Conservation (phyloP, 2,329 filamentous ascomycete species). For the Paramyrothecium roridum region DNA sequence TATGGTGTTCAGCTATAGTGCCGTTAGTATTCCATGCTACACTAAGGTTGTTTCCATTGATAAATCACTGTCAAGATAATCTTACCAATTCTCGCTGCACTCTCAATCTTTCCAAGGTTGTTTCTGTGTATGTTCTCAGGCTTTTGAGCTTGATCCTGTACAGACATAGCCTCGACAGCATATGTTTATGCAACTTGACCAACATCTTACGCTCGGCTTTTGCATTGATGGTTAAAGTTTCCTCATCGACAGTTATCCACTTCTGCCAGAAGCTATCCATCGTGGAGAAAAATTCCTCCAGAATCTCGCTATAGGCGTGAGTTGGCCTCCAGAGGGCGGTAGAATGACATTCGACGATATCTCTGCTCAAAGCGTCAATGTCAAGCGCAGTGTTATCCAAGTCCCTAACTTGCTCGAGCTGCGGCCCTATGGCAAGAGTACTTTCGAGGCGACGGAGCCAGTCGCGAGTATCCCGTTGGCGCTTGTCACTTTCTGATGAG, state of each 20-base stretch:
- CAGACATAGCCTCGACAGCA: conserved; percentile 54
- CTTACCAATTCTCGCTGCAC: conserved; percentile 60
- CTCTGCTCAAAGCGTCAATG: conserved; percentile 57
- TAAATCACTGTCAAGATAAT: neutral
- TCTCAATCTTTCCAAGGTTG: conserved; percentile 56
- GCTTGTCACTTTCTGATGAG: conserved; percentile 52
- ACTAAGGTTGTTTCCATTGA: neutral
- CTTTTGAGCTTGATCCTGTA: conserved; percentile 59
- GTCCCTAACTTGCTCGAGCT: conserved; percentile 54
- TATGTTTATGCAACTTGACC: conserved; percentile 47
- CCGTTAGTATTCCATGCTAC: conserved; percentile 5
- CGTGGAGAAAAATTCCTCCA: conserved; percentile 43
- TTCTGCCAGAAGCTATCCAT: conserved; percentile 40
- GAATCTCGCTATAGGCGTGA: conserved; percentile 55
- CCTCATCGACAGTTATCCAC: conserved; percentile 13
- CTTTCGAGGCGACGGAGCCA: conserved; percentile 61
- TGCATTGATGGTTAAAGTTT: conserved; percentile 16
- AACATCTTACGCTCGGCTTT: conserved; percentile 27
- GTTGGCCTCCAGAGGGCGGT: conserved; percentile 62
- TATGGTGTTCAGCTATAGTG: conserved; percentile 57
- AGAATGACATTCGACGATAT: conserved; percentile 61
- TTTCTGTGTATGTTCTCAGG: conserved; percentile 60
- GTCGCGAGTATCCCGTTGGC: conserved; percentile 60
- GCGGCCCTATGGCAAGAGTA: conserved; percentile 58
- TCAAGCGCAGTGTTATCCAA: conserved; percentile 51